A percentile compares a stretch with the other conserved stretches of the same genome.
phyloP scores from a whole-genome alignment of 352 stramenopile species.

The Phytophthora fragariae region DNA sequence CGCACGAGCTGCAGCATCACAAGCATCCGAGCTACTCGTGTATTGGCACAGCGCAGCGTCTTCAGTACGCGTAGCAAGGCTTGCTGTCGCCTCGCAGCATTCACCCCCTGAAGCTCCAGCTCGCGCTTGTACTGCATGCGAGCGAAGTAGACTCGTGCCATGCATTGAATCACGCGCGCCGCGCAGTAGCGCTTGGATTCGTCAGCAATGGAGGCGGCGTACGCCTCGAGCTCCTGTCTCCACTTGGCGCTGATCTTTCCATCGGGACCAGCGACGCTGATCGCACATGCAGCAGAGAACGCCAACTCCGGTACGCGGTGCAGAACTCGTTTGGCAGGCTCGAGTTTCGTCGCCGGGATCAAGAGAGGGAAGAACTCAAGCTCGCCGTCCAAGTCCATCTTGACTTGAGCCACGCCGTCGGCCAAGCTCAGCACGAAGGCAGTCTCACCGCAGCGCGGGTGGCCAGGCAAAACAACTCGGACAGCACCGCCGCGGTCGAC shows the following conservation, averaged over 20 bases:
- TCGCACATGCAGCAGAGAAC: slow-evolving; percentile 60
- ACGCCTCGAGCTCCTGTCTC: slow-evolving; percentile 64
- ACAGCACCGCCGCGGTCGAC: slow-evolving; percentile 67
- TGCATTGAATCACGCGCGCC: slow-evolving; percentile 78
- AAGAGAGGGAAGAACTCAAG: slow-evolving; percentile 84
- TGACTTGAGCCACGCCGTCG: slow-evolving; percentile 76
- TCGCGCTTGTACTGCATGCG: slow-evolving; percentile 68
- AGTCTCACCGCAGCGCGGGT: slow-evolving; percentile 81
- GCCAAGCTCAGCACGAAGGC: slow-evolving; percentile 72
- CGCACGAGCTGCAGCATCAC: slow-evolving; percentile 73
- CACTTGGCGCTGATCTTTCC: slow-evolving; percentile 57
- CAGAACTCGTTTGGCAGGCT: slow-evolving; percentile 63
- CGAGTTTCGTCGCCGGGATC: slow-evolving; percentile 63
- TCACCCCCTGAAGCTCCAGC: slow-evolving; percentile 72
- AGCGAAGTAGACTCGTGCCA: slow-evolving; percentile 70
- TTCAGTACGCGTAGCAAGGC: slow-evolving; percentile 55
- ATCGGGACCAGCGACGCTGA: slow-evolving; percentile 36
- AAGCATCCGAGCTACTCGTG: slow-evolving; percentile 70
- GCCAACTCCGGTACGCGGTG: slow-evolving; percentile 67
- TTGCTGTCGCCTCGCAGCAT: slow-evolving; percentile 68
- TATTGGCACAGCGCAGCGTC: slow-evolving; percentile 71
- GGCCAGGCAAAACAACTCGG: slow-evolving; percentile 75
- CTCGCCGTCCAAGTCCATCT: slow-evolving; percentile 80
- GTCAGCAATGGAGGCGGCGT: slow-evolving; percentile 64
- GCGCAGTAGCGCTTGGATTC: slow-evolving; percentile 78